Conservation (phyloP, 768 basidiomycete genomes). For the Kwoniella mangroviensis region DNA sequence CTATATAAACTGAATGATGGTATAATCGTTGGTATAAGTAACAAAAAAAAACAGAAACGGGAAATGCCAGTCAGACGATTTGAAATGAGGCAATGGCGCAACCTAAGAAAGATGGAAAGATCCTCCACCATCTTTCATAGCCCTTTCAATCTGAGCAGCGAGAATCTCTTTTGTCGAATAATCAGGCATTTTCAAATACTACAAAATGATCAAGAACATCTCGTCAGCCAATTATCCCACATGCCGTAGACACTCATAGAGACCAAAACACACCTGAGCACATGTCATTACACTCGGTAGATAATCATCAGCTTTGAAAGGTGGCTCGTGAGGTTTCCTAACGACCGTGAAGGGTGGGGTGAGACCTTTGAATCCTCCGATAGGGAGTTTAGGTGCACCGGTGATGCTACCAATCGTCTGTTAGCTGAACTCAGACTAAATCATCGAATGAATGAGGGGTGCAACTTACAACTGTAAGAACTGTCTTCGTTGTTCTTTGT, state of each 20-base stretch:
- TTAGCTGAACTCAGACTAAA: background rate
- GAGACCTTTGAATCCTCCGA: slow-evolving; percentile 94
- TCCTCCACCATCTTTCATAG: slow-evolving; percentile 91
- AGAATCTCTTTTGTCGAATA: slow-evolving; percentile 87
- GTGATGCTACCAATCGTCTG: slow-evolving; percentile 65
- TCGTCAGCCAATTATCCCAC: slow-evolving; percentile 8
- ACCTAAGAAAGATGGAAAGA: slow-evolving; percentile 92
- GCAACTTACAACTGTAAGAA: slow-evolving; percentile 77
- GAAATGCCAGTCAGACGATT: too few relatives aligned
- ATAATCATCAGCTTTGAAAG: slow-evolving; percentile 89
- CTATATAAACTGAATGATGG: too few relatives aligned
- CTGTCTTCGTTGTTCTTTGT: slow-evolving; percentile 73
- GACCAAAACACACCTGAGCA: slow-evolving; percentile 58
- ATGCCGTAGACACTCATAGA: background rate
- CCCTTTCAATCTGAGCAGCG: slow-evolving; percentile 77
- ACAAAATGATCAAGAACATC: background rate
- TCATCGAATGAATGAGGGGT: background rate
- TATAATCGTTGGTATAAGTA: background rate
- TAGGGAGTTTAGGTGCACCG: slow-evolving; percentile 93
- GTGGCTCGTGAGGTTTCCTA: slow-evolving; percentile 91
- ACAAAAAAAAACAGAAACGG: slow-evolving; percentile 1
- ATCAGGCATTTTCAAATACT: slow-evolving; percentile 84
- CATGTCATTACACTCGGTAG: slow-evolving; percentile 99
- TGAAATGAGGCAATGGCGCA: background rate
- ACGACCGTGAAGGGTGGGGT: slow-evolving; percentile 95